Evolutionary conservation across 2,329 filamentous ascomycete species (phyloP), one percentile per base, ranked within the genome.

Genomic region (Escovopsis sp.): DNA sequence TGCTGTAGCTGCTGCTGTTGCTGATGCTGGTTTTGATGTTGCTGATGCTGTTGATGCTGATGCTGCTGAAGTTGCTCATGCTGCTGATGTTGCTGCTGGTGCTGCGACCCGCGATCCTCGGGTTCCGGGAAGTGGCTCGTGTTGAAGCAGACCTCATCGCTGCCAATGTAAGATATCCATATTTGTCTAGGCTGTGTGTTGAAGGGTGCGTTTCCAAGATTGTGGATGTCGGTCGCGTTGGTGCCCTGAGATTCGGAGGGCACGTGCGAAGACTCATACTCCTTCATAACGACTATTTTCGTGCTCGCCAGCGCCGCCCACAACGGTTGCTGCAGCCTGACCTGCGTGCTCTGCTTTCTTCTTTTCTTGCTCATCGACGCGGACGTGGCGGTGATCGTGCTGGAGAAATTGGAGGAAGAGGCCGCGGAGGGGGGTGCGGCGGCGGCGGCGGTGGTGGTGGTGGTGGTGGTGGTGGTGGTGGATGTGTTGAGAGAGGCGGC

Each of bases 231-330:
- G 50, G 76, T 83, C 47, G 76, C 76, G 52, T 82, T 79, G 45
- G 80, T 76, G 49, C 79, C 79, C 23, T 72, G 74, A 34, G 76
- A 79, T 58, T 86, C 81, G 37, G 73, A 72, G 40, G 79, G 71
- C 39, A 78, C 76, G 53, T 82, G 76, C 45, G 82, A 88, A 53
- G 92, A 72, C 59, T 86, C 80, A 48, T 84, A 83, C 58, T 86
- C 87, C 62, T 93, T 90, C 52, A 92, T 78, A 60, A 94, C 85
- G 48, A 90, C 88, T 54, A 94, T 87, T 67, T 94, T 94, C 52
- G 87, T 94, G 61, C 85, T 94, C 35, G 87, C 87, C 47, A 94
- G 72, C 33, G 87, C 87, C 43, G 87, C 85, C 87, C 87, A 94
- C 44, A 94, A 72, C 33, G 87, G 87, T 60, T 94, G 87, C 52